Evolutionary conservation across 2,329 filamentous ascomycete genomes (phyloP).

Genomic region (Venturia nashicola): DNA sequence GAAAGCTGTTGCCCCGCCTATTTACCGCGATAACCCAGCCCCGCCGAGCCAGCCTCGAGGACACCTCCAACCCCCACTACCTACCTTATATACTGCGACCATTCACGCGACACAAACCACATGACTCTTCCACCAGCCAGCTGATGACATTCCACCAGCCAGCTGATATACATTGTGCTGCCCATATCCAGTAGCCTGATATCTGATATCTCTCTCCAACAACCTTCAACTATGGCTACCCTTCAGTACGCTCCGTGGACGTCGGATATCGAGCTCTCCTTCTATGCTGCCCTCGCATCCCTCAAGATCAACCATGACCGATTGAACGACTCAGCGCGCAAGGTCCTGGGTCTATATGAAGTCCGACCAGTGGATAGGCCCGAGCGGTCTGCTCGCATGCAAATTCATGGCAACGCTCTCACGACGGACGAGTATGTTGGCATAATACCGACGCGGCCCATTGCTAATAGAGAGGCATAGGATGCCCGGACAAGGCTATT

Average conservation of each 20-base stretch:
- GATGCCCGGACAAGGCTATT: slow-evolving; percentile 46
- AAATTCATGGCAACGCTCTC: slow-evolving; percentile 77
- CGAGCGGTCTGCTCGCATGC: slow-evolving; percentile 73
- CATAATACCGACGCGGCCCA: background rate
- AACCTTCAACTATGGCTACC: slow-evolving; percentile 21
- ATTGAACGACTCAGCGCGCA: slow-evolving; percentile 83
- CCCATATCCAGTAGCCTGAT: background rate
- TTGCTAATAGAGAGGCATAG: slow-evolving; percentile 4
- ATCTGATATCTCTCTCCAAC: background rate
- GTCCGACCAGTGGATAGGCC: slow-evolving; percentile 59
- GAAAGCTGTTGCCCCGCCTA: background rate
- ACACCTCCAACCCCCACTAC: background rate
- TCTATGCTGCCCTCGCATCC: slow-evolving; percentile 84
- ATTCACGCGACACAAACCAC: background rate
- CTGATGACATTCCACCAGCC: background rate
- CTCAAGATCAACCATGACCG: slow-evolving; percentile 96
- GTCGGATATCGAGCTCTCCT: slow-evolving; percentile 89
- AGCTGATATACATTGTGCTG: background rate
- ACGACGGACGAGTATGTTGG: slow-evolving; percentile 64
- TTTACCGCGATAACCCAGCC: background rate
- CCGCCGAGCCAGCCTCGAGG: background rate
- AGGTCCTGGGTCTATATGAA: slow-evolving; percentile 80
- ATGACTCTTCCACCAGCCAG: background rate
- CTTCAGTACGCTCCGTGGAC: slow-evolving; percentile 79
- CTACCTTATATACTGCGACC: background rate